Percentiles rank a stretch among this genome's conserved stretches.
These are phyloP conservation scores for Aspergillus cristatus DNA, from an alignment of 495 filamentous ascomycete species.

Conservation along the genomic window DNA sequence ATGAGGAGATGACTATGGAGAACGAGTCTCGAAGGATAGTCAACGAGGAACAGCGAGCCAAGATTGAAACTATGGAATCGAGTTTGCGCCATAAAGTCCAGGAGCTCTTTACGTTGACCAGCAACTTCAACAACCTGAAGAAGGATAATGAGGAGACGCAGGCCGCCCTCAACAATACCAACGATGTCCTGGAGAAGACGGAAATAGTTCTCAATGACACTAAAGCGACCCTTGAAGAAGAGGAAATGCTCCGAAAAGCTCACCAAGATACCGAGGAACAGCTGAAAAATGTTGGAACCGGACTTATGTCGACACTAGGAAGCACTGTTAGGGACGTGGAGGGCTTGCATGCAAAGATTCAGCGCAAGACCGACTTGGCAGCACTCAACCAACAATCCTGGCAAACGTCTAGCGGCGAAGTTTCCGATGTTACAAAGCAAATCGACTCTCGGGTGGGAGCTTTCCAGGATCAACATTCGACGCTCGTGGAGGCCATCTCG, in stretches of 20 bases:
- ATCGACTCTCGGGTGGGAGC: constrained; percentile 63
- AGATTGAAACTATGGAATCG: constrained; percentile 84
- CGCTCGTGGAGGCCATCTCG: constrained; percentile 56
- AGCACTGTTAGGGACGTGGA: constrained; percentile 70
- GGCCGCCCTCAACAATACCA: constrained; percentile 63
- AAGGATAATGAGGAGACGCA: constrained; percentile 75
- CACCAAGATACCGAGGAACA: constrained; percentile 77
- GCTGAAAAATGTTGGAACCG: constrained; percentile 59
- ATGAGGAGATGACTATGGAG: constrained; percentile 78
- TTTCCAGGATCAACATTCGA: constrained; percentile 61
- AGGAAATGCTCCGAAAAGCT: constrained; percentile 68
- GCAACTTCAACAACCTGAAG: constrained; percentile 74
- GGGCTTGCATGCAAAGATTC: constrained; percentile 72
- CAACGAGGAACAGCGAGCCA: constrained; percentile 82
- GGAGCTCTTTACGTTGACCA: constrained; percentile 76
- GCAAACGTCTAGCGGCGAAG: constrained; percentile 63
- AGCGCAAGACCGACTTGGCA: constrained; percentile 76
- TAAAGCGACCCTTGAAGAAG: constrained; percentile 65
- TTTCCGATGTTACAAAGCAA: constrained; percentile 60
- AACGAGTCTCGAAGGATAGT: constrained; percentile 89
- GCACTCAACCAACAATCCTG: constrained; percentile 66
- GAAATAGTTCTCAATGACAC: constrained; percentile 72
- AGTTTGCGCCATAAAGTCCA: constrained; percentile 86
- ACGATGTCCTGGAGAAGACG: constrained; percentile 73
- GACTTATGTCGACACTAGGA: constrained; percentile 65